Base-by-base conservation (phyloP, 1,139 yeast genomes). In the Pichia norvegensis region DNA sequence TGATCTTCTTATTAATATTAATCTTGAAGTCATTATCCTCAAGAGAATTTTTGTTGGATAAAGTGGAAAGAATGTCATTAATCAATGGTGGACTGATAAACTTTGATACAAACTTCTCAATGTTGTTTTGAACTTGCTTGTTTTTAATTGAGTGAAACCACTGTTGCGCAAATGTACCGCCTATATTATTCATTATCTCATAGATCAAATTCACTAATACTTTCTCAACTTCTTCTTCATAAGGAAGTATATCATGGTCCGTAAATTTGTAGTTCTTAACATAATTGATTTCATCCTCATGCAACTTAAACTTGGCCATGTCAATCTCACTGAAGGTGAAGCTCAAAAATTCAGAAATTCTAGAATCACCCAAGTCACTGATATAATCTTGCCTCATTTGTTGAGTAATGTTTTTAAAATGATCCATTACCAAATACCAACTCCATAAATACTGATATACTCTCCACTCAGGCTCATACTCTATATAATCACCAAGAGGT, bases 61-160 rank as follows among this genome's bases (percentile, higher is more conserved):
- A 47, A 2, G 54, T 50, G 0, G 52, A 48, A 29, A 88, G 63
- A 52, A 86, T 85, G 36, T 73, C 70, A 8, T 70, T 63, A 20
- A 86, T 76, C 40, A 90, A 67, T 7, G 71, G 59, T 4, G 90
- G 87, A 4, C 95, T 82, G 33, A 88, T 73, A 52, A 67, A 70
- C 40, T 69, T 70, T 35, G 73, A 67, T 1, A 92, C 78, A 55
- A 85, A 82, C 43, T 68, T 72, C 49, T 85, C 94, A 35, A 85
- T 71, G 36, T 69, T 69, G 19, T 68, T 65, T 55, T 79, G 81
- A 46, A 74, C 60, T 52, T 77, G 83, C 43, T 74, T 70, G 57
- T 80, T 78, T 45, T 83, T 69, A 27, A 81, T 66, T 11, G 76
- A 76, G 48, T 77, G 69, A 65, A 73, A 87, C 96, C 96, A 88